Percentiles rank a stretch among this genome's conserved stretches.
These are phyloP conservation scores for Trametes maxima DNA, from an alignment of 768 basidiomycete genomes.

Conservation along the genomic window DNA sequence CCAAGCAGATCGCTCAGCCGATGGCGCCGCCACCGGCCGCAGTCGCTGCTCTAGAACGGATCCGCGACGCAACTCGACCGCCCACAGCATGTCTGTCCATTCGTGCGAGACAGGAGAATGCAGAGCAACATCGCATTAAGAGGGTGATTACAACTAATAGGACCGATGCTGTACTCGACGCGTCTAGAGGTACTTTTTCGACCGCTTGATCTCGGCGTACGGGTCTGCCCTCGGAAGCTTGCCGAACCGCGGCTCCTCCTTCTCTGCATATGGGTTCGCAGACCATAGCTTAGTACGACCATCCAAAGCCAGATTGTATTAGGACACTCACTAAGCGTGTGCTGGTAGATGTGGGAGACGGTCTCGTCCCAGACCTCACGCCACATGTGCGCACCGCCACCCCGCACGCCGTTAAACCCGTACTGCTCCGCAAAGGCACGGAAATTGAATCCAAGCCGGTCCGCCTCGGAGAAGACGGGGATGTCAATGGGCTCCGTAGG, in stretches of 20 bases:
- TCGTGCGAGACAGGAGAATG: not conserved
- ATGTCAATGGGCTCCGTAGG: constrained; percentile 32
- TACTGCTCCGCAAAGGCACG: constrained; percentile 61
- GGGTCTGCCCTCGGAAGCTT: constrained; percentile 52
- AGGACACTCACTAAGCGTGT: constrained; percentile 62
- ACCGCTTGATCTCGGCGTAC: constrained; percentile 55
- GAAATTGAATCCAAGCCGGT: constrained; percentile 65
- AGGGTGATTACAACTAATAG: constrained; percentile 10
- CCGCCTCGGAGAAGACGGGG: constrained; percentile 24
- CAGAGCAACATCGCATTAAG: constrained; percentile 16
- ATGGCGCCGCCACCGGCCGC: not conserved
- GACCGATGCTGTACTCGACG: constrained; percentile 5
- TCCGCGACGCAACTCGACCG: not conserved
- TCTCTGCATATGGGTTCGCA: constrained; percentile 33
- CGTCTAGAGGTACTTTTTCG: constrained; percentile 45
- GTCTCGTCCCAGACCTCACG: constrained; percentile 72
- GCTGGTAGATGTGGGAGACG: constrained; percentile 66
- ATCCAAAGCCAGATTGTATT: constrained; percentile 7
- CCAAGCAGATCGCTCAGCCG: constrained; percentile 5
- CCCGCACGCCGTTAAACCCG: constrained; percentile 52
- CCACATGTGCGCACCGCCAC: constrained; percentile 85
- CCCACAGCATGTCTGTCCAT: not conserved
- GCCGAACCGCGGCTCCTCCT: constrained; percentile 60
- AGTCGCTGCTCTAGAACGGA: not conserved
- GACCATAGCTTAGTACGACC: constrained; percentile 7